Base-by-base conservation (phyloP, 2,329 filamentous ascomycete species). In the Monosporascus sp. region DNA sequence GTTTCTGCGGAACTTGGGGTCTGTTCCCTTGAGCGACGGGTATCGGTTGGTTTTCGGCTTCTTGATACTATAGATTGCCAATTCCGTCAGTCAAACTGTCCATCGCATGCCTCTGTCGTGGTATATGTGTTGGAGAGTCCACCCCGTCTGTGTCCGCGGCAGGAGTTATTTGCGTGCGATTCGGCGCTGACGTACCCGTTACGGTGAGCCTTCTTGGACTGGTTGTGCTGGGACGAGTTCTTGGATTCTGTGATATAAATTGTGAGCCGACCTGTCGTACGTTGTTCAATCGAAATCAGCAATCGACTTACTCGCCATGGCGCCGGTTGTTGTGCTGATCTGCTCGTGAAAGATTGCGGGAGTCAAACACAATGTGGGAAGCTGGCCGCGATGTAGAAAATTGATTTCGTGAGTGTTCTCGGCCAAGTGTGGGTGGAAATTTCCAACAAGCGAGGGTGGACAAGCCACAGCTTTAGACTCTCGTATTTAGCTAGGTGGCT, bases 1-100 rank as follows among this genome's bases (percentile, higher is more conserved):
- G 86, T 99, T 99, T 81, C 94, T 88, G 78, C 94, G 88, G 86
- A 99, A 99, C 87, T 99, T 99, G 75, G 94, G 92, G 81, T 99
- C 94, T 77, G 91, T 94, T 71, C 94, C 94, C 77, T 97, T 97
- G 72, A 99, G 88, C 69, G 93, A 97, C 65, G 94, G 94, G 83
- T 99, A 99, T 83, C 94, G 86, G 79, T 92, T 86, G 74, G 94
- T 97, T 87, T 96, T 97, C 65, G 94, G 94, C 89, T 97, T 97
- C 89, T 97, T 97, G 86, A 99, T 99, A 81, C 93, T 97, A 75
- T 68, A 60, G 14, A 48, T 57, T 24, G 49, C 40, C 44, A 46
- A 51, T 49, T 31, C 37, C 20, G 43, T 64, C 49, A 65, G 60
- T 48, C 24, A 50, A 28, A 43, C 22, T 52, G 18, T 35, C 44